Conservation (phyloP, 2,329 filamentous ascomycete species). For the Triangularia verruculosa region DNA sequence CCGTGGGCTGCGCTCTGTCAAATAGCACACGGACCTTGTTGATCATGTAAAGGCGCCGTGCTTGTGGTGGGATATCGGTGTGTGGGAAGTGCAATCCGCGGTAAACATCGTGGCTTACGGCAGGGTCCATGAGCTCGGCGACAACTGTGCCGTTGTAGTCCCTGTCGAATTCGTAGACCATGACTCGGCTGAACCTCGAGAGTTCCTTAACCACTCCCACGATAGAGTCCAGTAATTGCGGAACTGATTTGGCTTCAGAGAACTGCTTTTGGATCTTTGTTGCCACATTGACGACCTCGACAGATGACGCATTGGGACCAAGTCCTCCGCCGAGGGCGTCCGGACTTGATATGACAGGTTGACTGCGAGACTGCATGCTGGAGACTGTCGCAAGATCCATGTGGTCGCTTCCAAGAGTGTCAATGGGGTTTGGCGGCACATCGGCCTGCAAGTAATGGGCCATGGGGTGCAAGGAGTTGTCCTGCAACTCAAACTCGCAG, state of each 20-base stretch:
- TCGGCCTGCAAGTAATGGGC: slow-evolving; percentile 42
- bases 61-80: slow-evolving; percentile 81
- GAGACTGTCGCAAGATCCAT: slow-evolving; percentile 46
- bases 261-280: slow-evolving; percentile 87
- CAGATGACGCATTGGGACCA: slow-evolving; percentile 13
- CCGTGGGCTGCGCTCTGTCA: slow-evolving; percentile 74
- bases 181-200: slow-evolving; percentile 85
- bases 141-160: slow-evolving; percentile 82
- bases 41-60: slow-evolving; percentile 77
- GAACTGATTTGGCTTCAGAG: slow-evolving; percentile 64
- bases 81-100: slow-evolving; percentile 86
- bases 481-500: slow-evolving; percentile 76
- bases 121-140: slow-evolving; percentile 78
- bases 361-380: slow-evolving; percentile 73
- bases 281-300: slow-evolving; percentile 89
- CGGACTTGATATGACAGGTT: slow-evolving; percentile 35
- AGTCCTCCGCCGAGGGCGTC: not conserved
- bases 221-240: slow-evolving; percentile 72
- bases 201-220: slow-evolving; percentile 84
- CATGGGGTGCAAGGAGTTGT: slow-evolving; percentile 63
- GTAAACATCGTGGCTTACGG: slow-evolving; percentile 78
- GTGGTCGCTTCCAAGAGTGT: slow-evolving; percentile 22
- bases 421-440: slow-evolving; percentile 5
- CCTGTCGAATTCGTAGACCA: slow-evolving; percentile 87
- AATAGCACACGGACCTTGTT: slow-evolving; percentile 88